A percentile compares a stretch with the other conserved stretches of the same genome.
Evolutionary conservation across 2,329 filamentous ascomycete genomes (phyloP).

Genomic region (Pleomassaria siparia): DNA sequence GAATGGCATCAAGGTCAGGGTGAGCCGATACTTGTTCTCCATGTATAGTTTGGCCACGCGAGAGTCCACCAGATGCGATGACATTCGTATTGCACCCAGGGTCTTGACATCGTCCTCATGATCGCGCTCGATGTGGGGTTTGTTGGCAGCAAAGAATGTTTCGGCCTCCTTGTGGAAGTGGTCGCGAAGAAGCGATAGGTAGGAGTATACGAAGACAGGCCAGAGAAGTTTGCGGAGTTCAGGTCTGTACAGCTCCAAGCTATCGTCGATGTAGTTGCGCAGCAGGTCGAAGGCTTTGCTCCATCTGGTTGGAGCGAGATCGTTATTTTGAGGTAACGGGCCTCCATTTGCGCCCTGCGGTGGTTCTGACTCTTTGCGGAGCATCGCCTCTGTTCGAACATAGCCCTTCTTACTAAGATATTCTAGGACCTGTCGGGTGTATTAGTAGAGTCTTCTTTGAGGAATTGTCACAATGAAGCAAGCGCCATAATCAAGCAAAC

Average conservation of each 20-base stretch:
- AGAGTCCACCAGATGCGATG: conserved; percentile 78
- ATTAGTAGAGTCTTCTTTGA: neutral
- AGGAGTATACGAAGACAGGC: conserved; percentile 94
- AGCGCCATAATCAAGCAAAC: too few species aligned
- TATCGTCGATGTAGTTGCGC: conserved; percentile 84
- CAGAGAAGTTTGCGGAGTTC: conserved; percentile 86
- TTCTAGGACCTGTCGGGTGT: conserved; percentile 70
- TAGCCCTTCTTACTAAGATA: conserved; percentile 96
- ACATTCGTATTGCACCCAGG: conserved; percentile 72
- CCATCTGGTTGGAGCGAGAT: conserved; percentile 74
- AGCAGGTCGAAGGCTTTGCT: conserved; percentile 72
- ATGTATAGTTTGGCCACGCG: conserved; percentile 77
- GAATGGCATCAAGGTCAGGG: conserved; percentile 82
- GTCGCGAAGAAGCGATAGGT: conserved; percentile 74
- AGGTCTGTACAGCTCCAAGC: conserved; percentile 88
- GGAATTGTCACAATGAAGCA: neutral
- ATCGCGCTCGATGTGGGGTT: conserved; percentile 69
- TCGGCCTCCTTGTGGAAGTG: conserved; percentile 72
- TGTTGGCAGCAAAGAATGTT: conserved; percentile 70
- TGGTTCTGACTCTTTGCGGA: conserved; percentile 84
- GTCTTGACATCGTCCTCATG: conserved; percentile 79
- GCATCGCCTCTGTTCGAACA: conserved; percentile 85
- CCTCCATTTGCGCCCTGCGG: conserved; percentile 74
- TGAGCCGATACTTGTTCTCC: conserved; percentile 84
- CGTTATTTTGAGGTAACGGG: conserved; percentile 69